Evolutionary conservation across 441 rosid species (phyloP).

Genomic region (Iberis amara): DNA sequence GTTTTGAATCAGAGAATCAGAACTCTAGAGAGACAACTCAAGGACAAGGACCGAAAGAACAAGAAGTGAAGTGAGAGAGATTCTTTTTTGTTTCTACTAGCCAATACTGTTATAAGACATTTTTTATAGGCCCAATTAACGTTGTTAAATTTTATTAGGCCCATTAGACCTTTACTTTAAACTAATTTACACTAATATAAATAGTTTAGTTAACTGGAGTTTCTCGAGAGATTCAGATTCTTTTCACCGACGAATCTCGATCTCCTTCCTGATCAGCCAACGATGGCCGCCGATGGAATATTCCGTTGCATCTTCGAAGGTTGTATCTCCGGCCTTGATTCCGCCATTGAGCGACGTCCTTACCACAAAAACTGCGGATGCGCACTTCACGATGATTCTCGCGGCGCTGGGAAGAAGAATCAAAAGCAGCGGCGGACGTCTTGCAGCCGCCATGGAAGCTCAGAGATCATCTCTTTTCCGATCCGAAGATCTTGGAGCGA

Average conservation of each 20-base stretch:
- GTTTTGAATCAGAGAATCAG: constrained; percentile 37
- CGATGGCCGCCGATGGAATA: constrained; percentile 52
- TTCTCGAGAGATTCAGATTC: constrained; percentile 2
- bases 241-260: constrained; percentile 19
- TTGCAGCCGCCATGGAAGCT: constrained; percentile 30
- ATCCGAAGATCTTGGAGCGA: constrained; percentile 55
- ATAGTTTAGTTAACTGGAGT: constrained; percentile 14
- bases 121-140: too few relatives aligned
- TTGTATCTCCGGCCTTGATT: constrained; percentile 41
- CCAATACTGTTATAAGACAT: not conserved
- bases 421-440: constrained; percentile 11
- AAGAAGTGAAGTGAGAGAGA: constrained; percentile 25
- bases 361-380: constrained; percentile 69
- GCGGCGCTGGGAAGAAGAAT: constrained; percentile 25
- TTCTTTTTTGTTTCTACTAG: constrained; percentile 15
- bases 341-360: constrained; percentile 49
- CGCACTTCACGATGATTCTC: constrained; percentile 46
- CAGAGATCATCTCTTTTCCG: constrained; percentile 47
- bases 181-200: not conserved
- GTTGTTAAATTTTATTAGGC: not conserved
- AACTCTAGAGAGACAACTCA: constrained; percentile 33
- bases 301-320: constrained; percentile 51
- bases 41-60: constrained; percentile 30
- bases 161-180: not conserved
- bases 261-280: constrained; percentile 28